These are phyloP conservation scores for Penicillium sp. DNA, from an alignment of 2,329 filamentous ascomycete genomes.

Conservation along the genomic window DNA sequence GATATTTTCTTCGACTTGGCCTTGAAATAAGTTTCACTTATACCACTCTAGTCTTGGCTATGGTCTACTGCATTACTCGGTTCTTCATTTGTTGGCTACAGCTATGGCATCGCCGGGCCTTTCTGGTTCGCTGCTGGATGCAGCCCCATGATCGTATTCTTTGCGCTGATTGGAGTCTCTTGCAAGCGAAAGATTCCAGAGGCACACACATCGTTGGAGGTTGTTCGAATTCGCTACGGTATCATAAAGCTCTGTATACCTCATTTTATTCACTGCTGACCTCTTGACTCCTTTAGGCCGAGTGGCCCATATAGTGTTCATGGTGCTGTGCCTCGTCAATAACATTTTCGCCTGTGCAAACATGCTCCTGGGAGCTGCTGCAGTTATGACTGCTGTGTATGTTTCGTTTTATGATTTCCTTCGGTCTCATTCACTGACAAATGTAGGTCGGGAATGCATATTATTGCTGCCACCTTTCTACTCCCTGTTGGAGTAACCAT, in stretches of 20 bases:
- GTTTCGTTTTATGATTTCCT: background rate
- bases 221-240: slow-evolving; percentile 58
- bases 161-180: slow-evolving; percentile 56
- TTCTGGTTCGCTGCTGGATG: slow-evolving; percentile 64
- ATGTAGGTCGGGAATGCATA: slow-evolving; percentile 53
- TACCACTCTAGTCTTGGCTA: slow-evolving; percentile 50
- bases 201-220: slow-evolving; percentile 59
- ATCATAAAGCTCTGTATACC: slow-evolving; percentile 5
- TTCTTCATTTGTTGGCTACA: slow-evolving; percentile 57
- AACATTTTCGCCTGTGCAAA: slow-evolving; percentile 60
- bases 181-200: slow-evolving; percentile 59
- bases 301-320: slow-evolving; percentile 56
- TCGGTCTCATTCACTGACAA: slow-evolving; percentile 10
- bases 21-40: background rate
- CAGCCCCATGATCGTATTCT: slow-evolving; percentile 61
- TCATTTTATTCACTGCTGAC: background rate
- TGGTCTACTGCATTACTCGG: slow-evolving; percentile 60
- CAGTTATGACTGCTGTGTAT: slow-evolving; percentile 46
- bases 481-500: slow-evolving; percentile 45
- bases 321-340: slow-evolving; percentile 57
- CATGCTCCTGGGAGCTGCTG: slow-evolving; percentile 55
- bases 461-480: slow-evolving; percentile 56
- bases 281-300: slow-evolving; percentile 27
- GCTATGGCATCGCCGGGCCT: slow-evolving; percentile 59
- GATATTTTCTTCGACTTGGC: background rate